Evolutionary conservation across 768 basidiomycete species (phyloP), one percentile per base, ranked within the genome.

Genomic region (Phlegmacium glaucopus): DNA sequence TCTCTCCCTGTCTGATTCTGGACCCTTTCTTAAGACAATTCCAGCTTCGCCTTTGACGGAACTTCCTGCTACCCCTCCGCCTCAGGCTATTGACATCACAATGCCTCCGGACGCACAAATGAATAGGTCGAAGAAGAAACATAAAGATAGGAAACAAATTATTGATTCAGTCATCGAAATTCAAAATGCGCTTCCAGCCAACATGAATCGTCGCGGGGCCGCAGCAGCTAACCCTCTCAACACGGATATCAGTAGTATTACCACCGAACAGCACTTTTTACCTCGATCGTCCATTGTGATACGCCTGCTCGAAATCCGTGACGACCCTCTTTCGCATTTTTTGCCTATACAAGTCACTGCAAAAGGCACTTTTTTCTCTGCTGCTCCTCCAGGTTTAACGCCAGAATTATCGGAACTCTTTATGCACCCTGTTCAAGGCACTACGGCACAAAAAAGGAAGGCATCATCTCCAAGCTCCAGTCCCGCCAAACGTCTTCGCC

Each of bases 141-240:
- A 64, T 29, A 82, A 79, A 54, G 84, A 87, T 59, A 90, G 85
- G 75, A 94, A 87, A 66, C 86, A 90, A 54, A 90, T 94, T 38
- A 87, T 95, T 46, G 94, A 97, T 63, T 77, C 80, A n/a, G 80
- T 91, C 37, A 94, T 88, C 6, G 94, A 97, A 65, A 78, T 94
- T 37, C 75, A 78, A 36, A 82, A 82, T 48, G 82, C 82, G 3
- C 78, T 77, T 18, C 77, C 80, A 18, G 70, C 71, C 6, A 71
- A 74, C 50, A 63, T 72, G 42, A 77, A 81, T 35, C 78, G 85
- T 39, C 77, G 77, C 25, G 68, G 68, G 25, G 73, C 68, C 43
- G 74, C 83, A 17, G 80, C 78, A 17, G 74, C 75, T 38, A 61
- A 61, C 26, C 80, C 78, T 35, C 74, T 82, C 35, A 72, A 68